These are phyloP conservation scores for Pythium brassicae DNA, from an alignment of 352 stramenopile species.

Conservation along the genomic window DNA sequence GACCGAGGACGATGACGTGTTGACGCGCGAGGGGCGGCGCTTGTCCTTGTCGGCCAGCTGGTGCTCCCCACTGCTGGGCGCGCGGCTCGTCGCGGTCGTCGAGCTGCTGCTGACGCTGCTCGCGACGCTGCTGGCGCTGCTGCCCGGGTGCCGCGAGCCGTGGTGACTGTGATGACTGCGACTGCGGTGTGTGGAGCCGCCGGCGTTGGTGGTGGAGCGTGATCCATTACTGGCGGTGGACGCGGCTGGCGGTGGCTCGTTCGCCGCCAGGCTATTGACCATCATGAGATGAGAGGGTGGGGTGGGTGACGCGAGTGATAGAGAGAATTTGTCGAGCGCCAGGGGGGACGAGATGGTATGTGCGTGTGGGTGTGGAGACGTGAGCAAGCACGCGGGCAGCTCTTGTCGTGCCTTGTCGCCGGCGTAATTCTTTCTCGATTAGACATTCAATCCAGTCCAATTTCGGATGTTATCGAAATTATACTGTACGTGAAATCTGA, in stretches of 20 bases:
- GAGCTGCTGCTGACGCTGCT: conserved; percentile 16
- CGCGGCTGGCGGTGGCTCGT: neutral
- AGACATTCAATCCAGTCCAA: too few species aligned
- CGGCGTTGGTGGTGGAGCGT: neutral
- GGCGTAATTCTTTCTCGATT: too few species aligned
- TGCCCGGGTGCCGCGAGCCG: conserved; percentile 1
- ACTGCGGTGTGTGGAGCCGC: neutral
- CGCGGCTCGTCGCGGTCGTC: conserved; percentile 7
- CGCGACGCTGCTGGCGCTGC: conserved; percentile 11
- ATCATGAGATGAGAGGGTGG: neutral
- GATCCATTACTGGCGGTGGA: neutral
- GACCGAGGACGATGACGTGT: conserved; percentile 11
- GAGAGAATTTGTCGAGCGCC: neutral
- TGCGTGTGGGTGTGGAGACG: neutral
- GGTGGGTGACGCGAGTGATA: neutral
- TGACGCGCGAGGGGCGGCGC: conserved; percentile 7
- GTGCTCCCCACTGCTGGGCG: neutral
- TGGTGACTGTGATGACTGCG: neutral
- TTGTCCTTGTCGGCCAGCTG: conserved; percentile 4
- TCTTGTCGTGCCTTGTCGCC: too few species aligned
- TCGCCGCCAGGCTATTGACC: conserved; percentile 1
- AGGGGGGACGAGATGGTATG: neutral
- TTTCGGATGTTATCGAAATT: too few species aligned
- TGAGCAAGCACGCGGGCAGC: neutral
- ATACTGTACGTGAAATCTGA: too few species aligned